Conservation (phyloP, 2,329 filamentous ascomycete genomes). For the Aspergillus piperis region DNA sequence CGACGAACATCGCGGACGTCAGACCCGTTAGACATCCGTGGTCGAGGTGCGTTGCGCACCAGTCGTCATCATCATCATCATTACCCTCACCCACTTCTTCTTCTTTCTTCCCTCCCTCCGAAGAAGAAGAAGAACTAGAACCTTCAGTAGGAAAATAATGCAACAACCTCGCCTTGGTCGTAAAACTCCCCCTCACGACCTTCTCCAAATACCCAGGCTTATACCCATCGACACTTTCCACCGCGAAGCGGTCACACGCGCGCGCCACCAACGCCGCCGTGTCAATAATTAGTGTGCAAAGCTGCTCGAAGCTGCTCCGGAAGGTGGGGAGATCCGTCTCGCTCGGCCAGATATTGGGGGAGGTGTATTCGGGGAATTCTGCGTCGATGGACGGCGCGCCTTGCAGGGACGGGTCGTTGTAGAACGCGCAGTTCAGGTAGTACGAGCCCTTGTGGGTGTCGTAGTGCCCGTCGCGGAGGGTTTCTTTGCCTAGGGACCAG, state of each 20-base stretch:
- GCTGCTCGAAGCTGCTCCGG: slow-evolving; percentile 66
- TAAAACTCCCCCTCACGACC: slow-evolving; percentile 80
- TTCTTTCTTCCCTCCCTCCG: not conserved
- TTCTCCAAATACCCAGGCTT: slow-evolving; percentile 77
- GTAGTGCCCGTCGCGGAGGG: slow-evolving; percentile 60
- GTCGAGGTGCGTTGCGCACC: slow-evolving; percentile 79
- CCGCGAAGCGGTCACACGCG: slow-evolving; percentile 86
- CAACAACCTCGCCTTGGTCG: slow-evolving; percentile 85
- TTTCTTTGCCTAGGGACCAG: slow-evolving; percentile 67
- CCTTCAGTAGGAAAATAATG: slow-evolving; percentile 76
- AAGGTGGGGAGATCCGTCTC: slow-evolving; percentile 73
- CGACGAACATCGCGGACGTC: slow-evolving; percentile 94
- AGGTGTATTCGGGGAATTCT: slow-evolving; percentile 70
- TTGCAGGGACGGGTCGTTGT: slow-evolving; percentile 42
- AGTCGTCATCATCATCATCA: slow-evolving; percentile 88
- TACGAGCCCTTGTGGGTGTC: slow-evolving; percentile 66
- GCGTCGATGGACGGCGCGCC: slow-evolving; percentile 34
- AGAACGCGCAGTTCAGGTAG: slow-evolving; percentile 64
- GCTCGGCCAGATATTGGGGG: slow-evolving; percentile 84
- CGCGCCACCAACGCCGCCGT: slow-evolving; percentile 82
- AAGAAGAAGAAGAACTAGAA: not conserved
- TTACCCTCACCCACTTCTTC: slow-evolving; percentile 68
- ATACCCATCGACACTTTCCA: slow-evolving; percentile 75
- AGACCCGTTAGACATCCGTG: slow-evolving; percentile 92
- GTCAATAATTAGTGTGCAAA: slow-evolving; percentile 86